Conservation (phyloP, 306 rosid species). For the Cajanus cajan region DNA sequence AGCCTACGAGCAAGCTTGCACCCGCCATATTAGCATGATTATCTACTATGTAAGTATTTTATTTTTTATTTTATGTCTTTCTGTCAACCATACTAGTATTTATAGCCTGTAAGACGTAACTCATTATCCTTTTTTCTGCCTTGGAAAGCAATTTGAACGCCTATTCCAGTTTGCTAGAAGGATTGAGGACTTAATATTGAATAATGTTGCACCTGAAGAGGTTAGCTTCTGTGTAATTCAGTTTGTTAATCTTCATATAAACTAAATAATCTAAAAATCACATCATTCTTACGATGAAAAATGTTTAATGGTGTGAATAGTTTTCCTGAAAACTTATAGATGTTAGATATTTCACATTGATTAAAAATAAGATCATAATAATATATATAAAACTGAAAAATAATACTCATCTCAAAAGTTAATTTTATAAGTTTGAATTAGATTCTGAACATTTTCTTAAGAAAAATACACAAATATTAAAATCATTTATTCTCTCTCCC, state of each 20-base stretch:
- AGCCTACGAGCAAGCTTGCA: constrained; percentile 93
- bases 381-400: too few relatives aligned
- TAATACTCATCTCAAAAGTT: too few relatives aligned
- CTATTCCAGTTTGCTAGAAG: constrained; percentile 90
- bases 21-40: constrained; percentile 86
- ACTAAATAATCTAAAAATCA: too few relatives aligned
- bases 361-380: too few relatives aligned
- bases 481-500: neutral
- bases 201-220: constrained; percentile 87
- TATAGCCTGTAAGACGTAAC: constrained; percentile 14
- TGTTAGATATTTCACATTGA: too few relatives aligned
- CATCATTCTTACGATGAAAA: too few relatives aligned
- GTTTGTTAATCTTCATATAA: constrained; percentile 14
- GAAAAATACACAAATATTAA: too few relatives aligned
- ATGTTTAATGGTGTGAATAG: neutral
- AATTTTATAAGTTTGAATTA: too few relatives aligned
- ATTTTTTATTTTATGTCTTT: neutral
- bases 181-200: constrained; percentile 85
- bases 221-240: constrained; percentile 39
- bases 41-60: constrained; percentile 72
- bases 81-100: neutral
- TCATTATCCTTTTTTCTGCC: constrained; percentile 29
- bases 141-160: constrained; percentile 88
- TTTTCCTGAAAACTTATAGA: neutral
- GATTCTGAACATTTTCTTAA: too few relatives aligned